Evolutionary conservation across 78 protist species (phyloP).

Genomic region (Dictyostelium purpureum): DNA sequence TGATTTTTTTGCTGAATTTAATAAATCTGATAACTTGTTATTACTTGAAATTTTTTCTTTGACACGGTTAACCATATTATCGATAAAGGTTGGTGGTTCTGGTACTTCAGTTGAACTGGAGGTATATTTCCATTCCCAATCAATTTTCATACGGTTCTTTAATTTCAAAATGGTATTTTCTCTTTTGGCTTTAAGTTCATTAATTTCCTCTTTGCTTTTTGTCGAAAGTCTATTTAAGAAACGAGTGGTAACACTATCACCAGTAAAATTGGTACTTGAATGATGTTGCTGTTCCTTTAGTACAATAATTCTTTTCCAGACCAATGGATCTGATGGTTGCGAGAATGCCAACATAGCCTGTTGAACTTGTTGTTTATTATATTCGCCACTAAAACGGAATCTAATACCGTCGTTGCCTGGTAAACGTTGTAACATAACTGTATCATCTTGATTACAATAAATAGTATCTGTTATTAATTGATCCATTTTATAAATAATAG

Average conservation of each 20-base stretch:
- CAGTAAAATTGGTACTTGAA: background rate
- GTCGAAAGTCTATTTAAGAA: conserved; percentile 39
- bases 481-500: conserved; percentile 44
- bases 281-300: conserved; percentile 43
- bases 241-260: conserved; percentile 50
- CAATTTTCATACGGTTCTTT: conserved; percentile 53
- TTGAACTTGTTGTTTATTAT: conserved; percentile 25
- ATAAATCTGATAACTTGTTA: conserved; percentile 3
- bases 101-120: background rate
- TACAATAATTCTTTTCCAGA: conserved; percentile 36
- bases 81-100: background rate
- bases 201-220: conserved; percentile 25
- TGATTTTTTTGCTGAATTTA: background rate
- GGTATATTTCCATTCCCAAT: conserved; percentile 44
- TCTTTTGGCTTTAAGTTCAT: conserved; percentile 34
- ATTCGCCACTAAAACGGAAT: conserved; percentile 47
- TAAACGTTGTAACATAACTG: conserved; percentile 57
- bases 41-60: conserved; percentile 6
- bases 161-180: conserved; percentile 50
- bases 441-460: conserved; percentile 70
- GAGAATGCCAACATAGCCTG: conserved; percentile 10
- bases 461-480: conserved; percentile 44
- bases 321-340: conserved; percentile 47
- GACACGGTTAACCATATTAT: conserved; percentile 11
- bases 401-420: conserved; percentile 47